A percentile compares a stretch with the other conserved stretches of the same genome.
Conservation (phyloP, 371 early-diverging fungal genomes). For the Cokeromyces recurvatus region DNA sequence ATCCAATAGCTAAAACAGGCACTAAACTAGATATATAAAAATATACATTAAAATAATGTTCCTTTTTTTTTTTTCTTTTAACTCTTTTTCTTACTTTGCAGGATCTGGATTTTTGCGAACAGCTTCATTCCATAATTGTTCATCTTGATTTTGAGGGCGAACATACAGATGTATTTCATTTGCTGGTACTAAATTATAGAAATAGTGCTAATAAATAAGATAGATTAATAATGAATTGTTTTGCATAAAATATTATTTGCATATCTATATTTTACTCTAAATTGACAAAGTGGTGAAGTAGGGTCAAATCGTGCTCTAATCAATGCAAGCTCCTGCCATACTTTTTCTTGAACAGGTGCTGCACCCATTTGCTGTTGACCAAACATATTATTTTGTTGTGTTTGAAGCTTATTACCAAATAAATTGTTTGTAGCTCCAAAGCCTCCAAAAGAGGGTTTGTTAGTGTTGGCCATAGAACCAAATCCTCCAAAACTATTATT, state of each 20-base stretch:
- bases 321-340: slow-evolving; percentile 37
- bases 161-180: slow-evolving; percentile 72
- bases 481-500: slow-evolving; percentile 11
- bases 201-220: slow-evolving; percentile 65
- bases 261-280: slow-evolving; percentile 49
- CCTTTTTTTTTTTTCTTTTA: no score
- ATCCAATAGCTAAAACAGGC: slow-evolving; percentile 84
- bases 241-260: not conserved
- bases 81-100: slow-evolving; percentile 43
- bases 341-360: slow-evolving; percentile 19
- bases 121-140: slow-evolving; percentile 77
- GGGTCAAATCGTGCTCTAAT: slow-evolving; percentile 78
- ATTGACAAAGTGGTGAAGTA: slow-evolving; percentile 70
- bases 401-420: not conserved
- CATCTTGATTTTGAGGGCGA: slow-evolving; percentile 69
- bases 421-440: slow-evolving; percentile 14
- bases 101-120: slow-evolving; percentile 80
- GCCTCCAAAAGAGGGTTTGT: slow-evolving; percentile 11
- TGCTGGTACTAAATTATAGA: slow-evolving; percentile 87
- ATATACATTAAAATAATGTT: no score
- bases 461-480: slow-evolving; percentile 5
- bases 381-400: slow-evolving; percentile 6
- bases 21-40: slow-evolving; percentile 29
- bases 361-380: slow-evolving; percentile 8
- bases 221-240: not conserved